phyloP scores from a whole-genome alignment of 306 rosid genomes.

The Styphnolobium japonicum region DNA sequence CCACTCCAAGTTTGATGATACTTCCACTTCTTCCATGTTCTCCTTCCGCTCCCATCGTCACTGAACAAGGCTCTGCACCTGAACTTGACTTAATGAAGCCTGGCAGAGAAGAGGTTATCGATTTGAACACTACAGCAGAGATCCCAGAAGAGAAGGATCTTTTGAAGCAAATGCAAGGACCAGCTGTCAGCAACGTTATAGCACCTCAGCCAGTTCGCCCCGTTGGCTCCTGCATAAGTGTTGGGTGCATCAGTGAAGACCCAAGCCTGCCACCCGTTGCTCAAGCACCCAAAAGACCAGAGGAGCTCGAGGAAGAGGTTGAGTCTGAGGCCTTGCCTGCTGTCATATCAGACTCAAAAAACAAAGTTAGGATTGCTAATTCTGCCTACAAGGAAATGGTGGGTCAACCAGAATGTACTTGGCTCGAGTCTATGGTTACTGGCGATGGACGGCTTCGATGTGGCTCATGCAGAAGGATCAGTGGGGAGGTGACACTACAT shows the following conservation, averaged over 20 bases:
- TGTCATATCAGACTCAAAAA: constrained; percentile 58
- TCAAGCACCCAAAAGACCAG: constrained; percentile 36
- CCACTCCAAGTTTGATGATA: constrained; percentile 33
- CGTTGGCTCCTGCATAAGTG: constrained; percentile 55
- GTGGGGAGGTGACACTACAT: constrained; percentile 62
- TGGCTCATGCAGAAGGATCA: constrained; percentile 48
- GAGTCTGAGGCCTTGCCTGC: constrained; percentile 57
- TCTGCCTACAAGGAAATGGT: constrained; percentile 74
- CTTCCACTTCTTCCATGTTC: constrained; percentile 54
- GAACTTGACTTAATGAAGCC: constrained; percentile 16
- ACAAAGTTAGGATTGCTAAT: constrained; percentile 63
- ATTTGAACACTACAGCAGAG: no score
- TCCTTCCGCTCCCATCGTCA: not conserved
- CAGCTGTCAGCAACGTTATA: constrained; percentile 31
- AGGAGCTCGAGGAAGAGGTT: constrained; percentile 56
- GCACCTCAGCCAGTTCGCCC: constrained; percentile 68
- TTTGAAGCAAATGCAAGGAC: constrained; percentile 42
- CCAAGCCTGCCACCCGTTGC: not conserved
- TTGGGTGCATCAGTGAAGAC: constrained; percentile 49
- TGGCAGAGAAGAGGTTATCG: constrained; percentile 24
- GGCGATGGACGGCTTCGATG: constrained; percentile 27
- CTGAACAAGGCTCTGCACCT: no score
- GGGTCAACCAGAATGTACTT: constrained; percentile 67
- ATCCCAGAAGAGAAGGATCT: constrained; percentile 58
- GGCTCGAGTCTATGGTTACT: constrained; percentile 56